phyloP scores from a whole-genome alignment of 176 grass and related monocot genomes.

The Paspalum vaginatum region DNA sequence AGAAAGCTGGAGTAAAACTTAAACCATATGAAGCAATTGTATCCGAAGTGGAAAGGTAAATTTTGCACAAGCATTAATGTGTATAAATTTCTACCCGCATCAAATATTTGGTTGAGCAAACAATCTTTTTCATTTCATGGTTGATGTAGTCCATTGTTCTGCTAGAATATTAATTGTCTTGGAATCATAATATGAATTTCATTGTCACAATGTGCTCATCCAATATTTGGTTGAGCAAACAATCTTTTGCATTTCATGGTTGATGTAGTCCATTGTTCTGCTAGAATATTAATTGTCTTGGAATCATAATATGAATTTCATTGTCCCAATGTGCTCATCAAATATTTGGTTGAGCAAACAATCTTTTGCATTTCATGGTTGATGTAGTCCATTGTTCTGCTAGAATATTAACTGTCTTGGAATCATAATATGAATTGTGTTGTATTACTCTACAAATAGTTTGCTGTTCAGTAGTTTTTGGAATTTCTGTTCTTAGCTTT shows the following conservation, averaged over 20 bases:
- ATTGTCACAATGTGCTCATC: not conserved
- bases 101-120: not conserved
- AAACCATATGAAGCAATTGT: slow-evolving; percentile 86
- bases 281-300: no score
- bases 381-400: no score
- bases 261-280: no score
- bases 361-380: no score
- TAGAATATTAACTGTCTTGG: no score
- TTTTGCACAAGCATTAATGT: slow-evolving; percentile 7
- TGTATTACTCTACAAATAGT: not conserved
- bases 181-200: not conserved
- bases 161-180: not conserved
- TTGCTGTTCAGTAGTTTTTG: not conserved
- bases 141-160: not conserved
- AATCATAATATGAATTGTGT: no score
- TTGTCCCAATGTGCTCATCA: not conserved
- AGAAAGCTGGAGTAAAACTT: slow-evolving; percentile 69
- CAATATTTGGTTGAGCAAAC: no score
- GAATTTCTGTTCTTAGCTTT: not conserved
- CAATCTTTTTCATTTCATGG: not conserved
- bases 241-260: no score
- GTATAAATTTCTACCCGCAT: not conserved
- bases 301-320: slow-evolving; percentile 9
- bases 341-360: no score
- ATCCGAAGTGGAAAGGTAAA: slow-evolving; percentile 78